phyloP scores from a whole-genome alignment of 2,329 filamentous ascomycete genomes.

The Coniochaeta sp. region DNA sequence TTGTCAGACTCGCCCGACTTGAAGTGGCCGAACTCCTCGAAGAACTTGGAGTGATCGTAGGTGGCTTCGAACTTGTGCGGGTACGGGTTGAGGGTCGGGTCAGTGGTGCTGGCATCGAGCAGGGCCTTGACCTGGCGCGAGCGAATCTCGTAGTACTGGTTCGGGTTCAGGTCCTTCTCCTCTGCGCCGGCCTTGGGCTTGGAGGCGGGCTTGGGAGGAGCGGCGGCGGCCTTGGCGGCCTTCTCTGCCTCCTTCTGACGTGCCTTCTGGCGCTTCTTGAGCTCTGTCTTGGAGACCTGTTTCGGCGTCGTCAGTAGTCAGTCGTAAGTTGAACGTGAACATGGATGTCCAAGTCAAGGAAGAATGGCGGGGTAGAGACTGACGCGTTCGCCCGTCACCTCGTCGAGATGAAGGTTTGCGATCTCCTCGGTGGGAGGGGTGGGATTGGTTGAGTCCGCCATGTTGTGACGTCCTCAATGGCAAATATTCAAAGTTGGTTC shows the following conservation, averaged over 20 bases:
- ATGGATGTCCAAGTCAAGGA: conserved; percentile 35
- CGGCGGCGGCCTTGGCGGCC: conserved; percentile 68
- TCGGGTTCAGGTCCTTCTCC: conserved; percentile 49
- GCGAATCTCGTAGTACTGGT: conserved; percentile 90
- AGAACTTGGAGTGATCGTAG: conserved; percentile 74
- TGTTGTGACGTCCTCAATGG: conserved; percentile 7
- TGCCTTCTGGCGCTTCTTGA: conserved; percentile 95
- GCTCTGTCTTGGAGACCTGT: conserved; percentile 67
- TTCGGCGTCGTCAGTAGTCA: not conserved
- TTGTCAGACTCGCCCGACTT: conserved; percentile 81
- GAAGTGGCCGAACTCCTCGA: conserved; percentile 68
- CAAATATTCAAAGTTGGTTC: not conserved
- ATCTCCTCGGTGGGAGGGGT: conserved; percentile 41
- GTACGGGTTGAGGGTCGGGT: conserved; percentile 64
- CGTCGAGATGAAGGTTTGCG: conserved; percentile 77
- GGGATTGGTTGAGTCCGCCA: conserved; percentile 16
- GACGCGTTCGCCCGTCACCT: conserved; percentile 71
- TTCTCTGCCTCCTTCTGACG: conserved; percentile 83
- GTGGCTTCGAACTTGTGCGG: conserved; percentile 89
- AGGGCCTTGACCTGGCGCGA: conserved; percentile 71
- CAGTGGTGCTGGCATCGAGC: conserved; percentile 62
- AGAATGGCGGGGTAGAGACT: not conserved
- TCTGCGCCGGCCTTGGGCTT: conserved; percentile 51
- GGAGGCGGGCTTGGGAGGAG: conserved; percentile 36
- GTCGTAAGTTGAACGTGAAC: not conserved